Evolutionary conservation across 306 rosid species (phyloP).

Genomic region (Sindora glabra): DNA sequence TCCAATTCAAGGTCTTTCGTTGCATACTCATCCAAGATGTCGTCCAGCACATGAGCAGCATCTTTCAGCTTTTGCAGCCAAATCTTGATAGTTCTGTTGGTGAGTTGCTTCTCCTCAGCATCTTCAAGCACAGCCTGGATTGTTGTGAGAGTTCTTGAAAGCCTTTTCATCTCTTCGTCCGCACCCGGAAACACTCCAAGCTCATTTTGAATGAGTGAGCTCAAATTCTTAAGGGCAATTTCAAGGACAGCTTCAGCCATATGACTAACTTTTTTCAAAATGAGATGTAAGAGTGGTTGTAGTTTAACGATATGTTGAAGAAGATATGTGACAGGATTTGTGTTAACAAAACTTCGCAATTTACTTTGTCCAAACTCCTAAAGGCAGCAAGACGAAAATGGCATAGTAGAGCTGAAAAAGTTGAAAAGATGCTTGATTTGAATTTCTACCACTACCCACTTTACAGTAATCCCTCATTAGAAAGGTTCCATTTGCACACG

Average conservation of each 20-base stretch:
- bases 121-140: conserved; percentile 1
- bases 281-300: too few species aligned
- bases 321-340: too few species aligned
- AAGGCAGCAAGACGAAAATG: too few species aligned
- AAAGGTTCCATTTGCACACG: too few species aligned
- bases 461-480: too few species aligned
- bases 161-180: background rate
- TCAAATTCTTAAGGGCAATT: background rate
- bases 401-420: too few species aligned
- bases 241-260: background rate
- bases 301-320: too few species aligned
- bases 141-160: background rate
- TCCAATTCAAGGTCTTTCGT: background rate
- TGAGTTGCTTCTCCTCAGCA: conserved; percentile 1
- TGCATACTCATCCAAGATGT: background rate
- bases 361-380: too few species aligned
- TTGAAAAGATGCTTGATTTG: too few species aligned
- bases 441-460: too few species aligned
- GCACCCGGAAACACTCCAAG: background rate
- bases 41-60: background rate
- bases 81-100: background rate
- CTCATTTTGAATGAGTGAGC: background rate
- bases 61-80: conserved; percentile 1
- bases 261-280: too few species aligned
- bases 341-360: too few species aligned